These are phyloP conservation scores for Helichrysum umbraculigerum DNA, from an alignment of 129 eudicot species.

Conservation along the genomic window DNA sequence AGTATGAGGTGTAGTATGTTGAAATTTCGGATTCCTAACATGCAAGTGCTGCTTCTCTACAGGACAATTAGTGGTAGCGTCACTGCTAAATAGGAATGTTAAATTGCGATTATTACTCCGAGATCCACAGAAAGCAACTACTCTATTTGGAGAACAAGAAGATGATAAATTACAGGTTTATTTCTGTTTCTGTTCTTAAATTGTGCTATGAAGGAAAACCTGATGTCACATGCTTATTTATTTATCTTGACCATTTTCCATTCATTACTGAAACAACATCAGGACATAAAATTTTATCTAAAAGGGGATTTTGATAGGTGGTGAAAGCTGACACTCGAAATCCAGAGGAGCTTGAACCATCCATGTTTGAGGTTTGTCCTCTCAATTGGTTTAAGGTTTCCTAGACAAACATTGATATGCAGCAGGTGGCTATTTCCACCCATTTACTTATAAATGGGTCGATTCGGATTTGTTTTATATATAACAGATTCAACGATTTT, in stretches of 20 bases:
- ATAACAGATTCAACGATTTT: not conserved
- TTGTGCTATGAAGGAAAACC: not conserved
- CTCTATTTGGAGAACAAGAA: slow-evolving; percentile 84
- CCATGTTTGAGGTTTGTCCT: slow-evolving; percentile 76
- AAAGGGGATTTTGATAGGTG: slow-evolving; percentile 68
- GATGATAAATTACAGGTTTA: slow-evolving; percentile 76
- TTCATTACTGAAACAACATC: slow-evolving; percentile 22
- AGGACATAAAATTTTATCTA: slow-evolving; percentile 26
- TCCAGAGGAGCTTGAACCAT: slow-evolving; percentile 72
- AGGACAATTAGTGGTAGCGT: slow-evolving; percentile 92
- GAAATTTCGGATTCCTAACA: not conserved
- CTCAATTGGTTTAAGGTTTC: not conserved
- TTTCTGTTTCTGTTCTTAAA: slow-evolving; percentile 9
- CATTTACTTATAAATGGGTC: slow-evolving; percentile 3
- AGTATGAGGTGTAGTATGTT: not conserved
- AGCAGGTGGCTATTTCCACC: not conserved
- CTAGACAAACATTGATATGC: not conserved
- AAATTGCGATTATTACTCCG: slow-evolving; percentile 73
- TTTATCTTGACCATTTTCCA: not conserved
- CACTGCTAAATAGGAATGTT: slow-evolving; percentile 68
- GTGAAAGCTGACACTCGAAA: slow-evolving; percentile 80
- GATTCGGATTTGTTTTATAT: not conserved
- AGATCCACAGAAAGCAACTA: slow-evolving; percentile 78
- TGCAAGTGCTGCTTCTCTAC: slow-evolving; percentile 23
- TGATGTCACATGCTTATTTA: not conserved